Evolutionary conservation across 192 early-diverging fungal species (phyloP).

Genomic region (Podila verticillata): DNA sequence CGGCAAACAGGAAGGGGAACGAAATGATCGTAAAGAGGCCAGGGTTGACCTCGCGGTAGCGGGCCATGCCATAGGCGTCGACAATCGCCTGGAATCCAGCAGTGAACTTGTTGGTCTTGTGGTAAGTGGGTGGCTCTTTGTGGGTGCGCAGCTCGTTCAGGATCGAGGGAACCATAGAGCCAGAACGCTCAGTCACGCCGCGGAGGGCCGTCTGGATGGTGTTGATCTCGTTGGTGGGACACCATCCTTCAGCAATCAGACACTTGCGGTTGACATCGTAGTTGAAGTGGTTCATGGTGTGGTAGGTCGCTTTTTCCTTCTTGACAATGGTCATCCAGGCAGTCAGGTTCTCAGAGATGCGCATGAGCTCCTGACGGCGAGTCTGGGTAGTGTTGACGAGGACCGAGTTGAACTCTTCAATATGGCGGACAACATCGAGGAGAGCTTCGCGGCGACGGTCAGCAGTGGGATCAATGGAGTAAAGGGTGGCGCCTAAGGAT

Average conservation of each 20-base stretch:
- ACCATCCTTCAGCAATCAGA: slow-evolving; percentile 99
- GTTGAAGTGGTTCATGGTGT: slow-evolving; percentile 96
- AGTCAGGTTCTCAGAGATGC: slow-evolving; percentile 87
- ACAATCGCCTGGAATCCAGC: slow-evolving; percentile 97
- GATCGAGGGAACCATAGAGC: slow-evolving; percentile 88
- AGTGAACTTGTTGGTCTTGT: slow-evolving; percentile 97
- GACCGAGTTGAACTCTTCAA: slow-evolving; percentile 90
- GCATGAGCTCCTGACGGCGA: slow-evolving; percentile 83
- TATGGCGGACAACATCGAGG: slow-evolving; percentile 80
- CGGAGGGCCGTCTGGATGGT: slow-evolving; percentile 86
- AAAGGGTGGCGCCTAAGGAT: slow-evolving; percentile 93
- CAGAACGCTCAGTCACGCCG: slow-evolving; percentile 74
- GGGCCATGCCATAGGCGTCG: slow-evolving; percentile 96
- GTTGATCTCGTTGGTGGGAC: slow-evolving; percentile 86
- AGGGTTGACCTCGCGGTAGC: slow-evolving; percentile 97
- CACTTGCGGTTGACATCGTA: slow-evolving; percentile 93
- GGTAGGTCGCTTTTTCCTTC: slow-evolving; percentile 98
- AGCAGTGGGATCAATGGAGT: slow-evolving; percentile 82
- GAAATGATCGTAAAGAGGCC: slow-evolving; percentile 96
- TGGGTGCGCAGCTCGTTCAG: slow-evolving; percentile 86
- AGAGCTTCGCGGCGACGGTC: slow-evolving; percentile 90
- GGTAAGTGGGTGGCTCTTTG: slow-evolving; percentile 93
- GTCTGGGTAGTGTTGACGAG: slow-evolving; percentile 88
- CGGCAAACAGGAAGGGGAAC: slow-evolving; percentile 99
- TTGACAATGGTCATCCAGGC: slow-evolving; percentile 91